phyloP scores from a whole-genome alignment of 1,139 yeast genomes.

The Nakaseomyces delphensis region DNA sequence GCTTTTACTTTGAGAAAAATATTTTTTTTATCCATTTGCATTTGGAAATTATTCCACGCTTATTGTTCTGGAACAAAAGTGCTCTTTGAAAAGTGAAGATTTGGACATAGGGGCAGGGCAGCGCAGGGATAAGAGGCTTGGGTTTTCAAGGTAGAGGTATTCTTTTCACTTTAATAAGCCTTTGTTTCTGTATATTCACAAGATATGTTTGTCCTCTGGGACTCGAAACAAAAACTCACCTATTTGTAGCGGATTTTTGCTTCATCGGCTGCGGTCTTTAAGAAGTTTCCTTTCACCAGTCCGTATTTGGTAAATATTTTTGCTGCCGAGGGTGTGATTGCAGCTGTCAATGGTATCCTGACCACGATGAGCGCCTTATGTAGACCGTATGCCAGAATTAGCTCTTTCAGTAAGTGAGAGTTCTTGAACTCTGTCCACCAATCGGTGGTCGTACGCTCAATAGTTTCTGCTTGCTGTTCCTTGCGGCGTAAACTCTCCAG shows the following conservation, averaged over 20 bases:
- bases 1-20: too few species aligned
- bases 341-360: slow-evolving; percentile 85
- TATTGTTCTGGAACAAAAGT: too few species aligned
- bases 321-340: slow-evolving; percentile 79
- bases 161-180: too few species aligned
- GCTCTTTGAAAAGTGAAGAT: too few species aligned
- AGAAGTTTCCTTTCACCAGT: slow-evolving; percentile 36
- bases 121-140: too few species aligned
- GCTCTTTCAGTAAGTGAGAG: slow-evolving; percentile 53
- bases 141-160: too few species aligned
- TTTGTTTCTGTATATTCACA: too few species aligned
- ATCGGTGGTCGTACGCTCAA: neutral
- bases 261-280: slow-evolving; percentile 19
- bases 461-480: slow-evolving; percentile 10
- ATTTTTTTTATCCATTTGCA: too few species aligned
- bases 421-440: slow-evolving; percentile 24
- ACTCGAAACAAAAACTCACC: slow-evolving; percentile 14
- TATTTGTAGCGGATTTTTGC: slow-evolving; percentile 25
- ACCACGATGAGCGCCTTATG: slow-evolving; percentile 77
- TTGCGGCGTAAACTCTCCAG: slow-evolving; percentile 24
- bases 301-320: slow-evolving; percentile 64
- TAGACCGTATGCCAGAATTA: slow-evolving; percentile 84
- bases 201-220: too few species aligned
- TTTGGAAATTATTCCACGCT: too few species aligned
- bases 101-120: too few species aligned